phyloP scores from a whole-genome alignment of 306 rosid genomes.

The Cicer arietinum region DNA sequence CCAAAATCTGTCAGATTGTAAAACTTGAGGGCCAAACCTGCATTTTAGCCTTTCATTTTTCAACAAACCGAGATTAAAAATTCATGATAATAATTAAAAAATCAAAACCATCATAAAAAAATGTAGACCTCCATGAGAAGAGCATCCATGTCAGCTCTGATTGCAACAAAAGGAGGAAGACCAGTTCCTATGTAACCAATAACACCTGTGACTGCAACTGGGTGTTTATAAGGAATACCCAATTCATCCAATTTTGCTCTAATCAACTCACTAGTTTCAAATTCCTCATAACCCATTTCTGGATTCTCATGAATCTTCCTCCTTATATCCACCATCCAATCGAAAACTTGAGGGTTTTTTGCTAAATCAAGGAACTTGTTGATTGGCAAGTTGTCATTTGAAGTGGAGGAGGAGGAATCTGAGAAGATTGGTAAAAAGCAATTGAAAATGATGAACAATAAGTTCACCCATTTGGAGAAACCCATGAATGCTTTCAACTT shows the following conservation, averaged over 20 bases:
- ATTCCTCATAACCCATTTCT: constrained; percentile 77
- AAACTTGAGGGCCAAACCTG: too few species aligned
- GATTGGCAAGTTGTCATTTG: neutral
- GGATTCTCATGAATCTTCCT: constrained; percentile 84
- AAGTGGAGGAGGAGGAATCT: neutral
- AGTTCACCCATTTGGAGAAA: constrained; percentile 42
- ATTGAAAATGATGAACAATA: constrained; percentile 31
- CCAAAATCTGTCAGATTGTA: too few species aligned
- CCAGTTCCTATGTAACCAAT: constrained; percentile 72
- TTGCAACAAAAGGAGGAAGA: constrained; percentile 72
- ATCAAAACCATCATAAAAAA: neutral
- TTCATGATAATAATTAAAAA: constrained; percentile 4
- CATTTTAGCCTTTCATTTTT: neutral
- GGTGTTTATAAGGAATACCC: constrained; percentile 64
- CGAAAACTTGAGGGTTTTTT: constrained; percentile 52
- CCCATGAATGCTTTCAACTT: constrained; percentile 26
- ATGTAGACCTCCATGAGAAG: constrained; percentile 66
- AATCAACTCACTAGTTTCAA: constrained; percentile 75
- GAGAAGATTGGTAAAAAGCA: constrained; percentile 45
- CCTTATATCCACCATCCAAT: constrained; percentile 70
- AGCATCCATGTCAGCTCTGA: constrained; percentile 95
- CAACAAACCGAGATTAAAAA: constrained; percentile 18
- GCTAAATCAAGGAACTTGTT: constrained; percentile 55
- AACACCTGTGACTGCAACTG: constrained; percentile 75
- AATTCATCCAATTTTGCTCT: constrained; percentile 65